Percentiles rank a stretch among this genome's conserved stretches.
phyloP scores from a whole-genome alignment of 306 rosid species.

The Urtica urens region DNA sequence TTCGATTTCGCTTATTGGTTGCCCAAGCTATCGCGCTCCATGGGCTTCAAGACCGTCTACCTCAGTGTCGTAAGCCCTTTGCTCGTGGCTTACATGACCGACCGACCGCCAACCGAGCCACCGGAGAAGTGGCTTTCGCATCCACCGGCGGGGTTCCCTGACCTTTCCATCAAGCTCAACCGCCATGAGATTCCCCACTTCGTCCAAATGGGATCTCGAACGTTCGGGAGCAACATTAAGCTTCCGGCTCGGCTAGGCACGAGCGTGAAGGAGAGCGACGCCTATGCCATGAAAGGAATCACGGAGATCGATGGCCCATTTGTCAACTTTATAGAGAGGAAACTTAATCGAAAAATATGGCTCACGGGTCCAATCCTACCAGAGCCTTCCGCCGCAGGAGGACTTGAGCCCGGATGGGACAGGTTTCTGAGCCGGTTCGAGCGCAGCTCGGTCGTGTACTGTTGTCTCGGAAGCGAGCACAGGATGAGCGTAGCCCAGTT shows the following conservation, averaged over 20 bases:
- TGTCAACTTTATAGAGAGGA: conserved; percentile 27
- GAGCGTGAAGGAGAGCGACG: conserved; percentile 26
- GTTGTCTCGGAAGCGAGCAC: conserved; percentile 57
- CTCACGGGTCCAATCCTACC: conserved; percentile 47
- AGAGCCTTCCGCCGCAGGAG: conserved; percentile 30
- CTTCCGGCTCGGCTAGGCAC: conserved; percentile 19
- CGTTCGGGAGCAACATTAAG: background rate
- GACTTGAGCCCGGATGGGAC: conserved; percentile 47
- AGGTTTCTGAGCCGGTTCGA: conserved; percentile 35
- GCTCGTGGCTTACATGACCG: conserved; percentile 21
- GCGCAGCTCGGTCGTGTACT: conserved; percentile 34
- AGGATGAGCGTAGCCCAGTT: conserved; percentile 30
- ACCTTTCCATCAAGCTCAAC: conserved; percentile 31
- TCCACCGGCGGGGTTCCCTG: conserved; percentile 42
- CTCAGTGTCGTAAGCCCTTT: conserved; percentile 31
- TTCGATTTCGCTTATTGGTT: conserved; percentile 47
- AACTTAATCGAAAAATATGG: conserved; percentile 31
- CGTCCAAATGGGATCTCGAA: background rate
- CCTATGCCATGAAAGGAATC: conserved; percentile 37
- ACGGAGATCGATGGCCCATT: conserved; percentile 52
- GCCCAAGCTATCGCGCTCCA: conserved; percentile 27
- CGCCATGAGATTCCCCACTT: conserved; percentile 24
- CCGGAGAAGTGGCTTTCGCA: conserved; percentile 11
- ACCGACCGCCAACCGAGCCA: conserved; percentile 26
- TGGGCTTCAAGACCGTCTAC: conserved; percentile 33